A percentile compares a stretch with the other conserved stretches of the same genome.
These are phyloP conservation scores for Paragyromitra xinjiangensis DNA, from an alignment of 495 filamentous ascomycete genomes.

Conservation along the genomic window DNA sequence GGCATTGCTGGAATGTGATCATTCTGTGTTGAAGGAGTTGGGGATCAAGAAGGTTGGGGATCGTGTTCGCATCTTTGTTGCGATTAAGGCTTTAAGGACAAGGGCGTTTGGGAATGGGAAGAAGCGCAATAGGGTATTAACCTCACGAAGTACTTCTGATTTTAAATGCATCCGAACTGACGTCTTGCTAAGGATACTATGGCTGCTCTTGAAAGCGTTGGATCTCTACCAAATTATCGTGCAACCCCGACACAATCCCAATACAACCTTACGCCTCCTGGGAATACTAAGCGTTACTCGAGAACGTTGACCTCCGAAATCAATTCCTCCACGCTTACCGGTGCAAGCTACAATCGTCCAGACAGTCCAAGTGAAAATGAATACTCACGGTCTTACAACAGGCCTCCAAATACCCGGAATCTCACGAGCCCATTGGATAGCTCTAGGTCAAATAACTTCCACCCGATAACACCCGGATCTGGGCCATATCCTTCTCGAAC, in stretches of 20 bases:
- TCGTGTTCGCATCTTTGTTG: constrained; percentile 90
- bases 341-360: constrained; percentile 50
- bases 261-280: constrained; percentile 64
- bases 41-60: constrained; percentile 98
- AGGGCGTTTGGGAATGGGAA: constrained; percentile 83
- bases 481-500: constrained; percentile 46
- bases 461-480: constrained; percentile 46
- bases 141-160: not conserved
- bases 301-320: constrained; percentile 63
- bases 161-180: constrained; percentile 59
- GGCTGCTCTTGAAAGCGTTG: constrained; percentile 67
- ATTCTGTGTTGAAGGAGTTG: constrained; percentile 95
- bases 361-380: constrained; percentile 56
- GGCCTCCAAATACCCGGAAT: constrained; percentile 35
- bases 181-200: constrained; percentile 71
- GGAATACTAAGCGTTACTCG: constrained; percentile 76
- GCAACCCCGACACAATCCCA: constrained; percentile 49
- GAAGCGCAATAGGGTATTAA: constrained; percentile 80
- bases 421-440: constrained; percentile 54
- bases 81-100: constrained; percentile 89
- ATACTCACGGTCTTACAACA: constrained; percentile 43
- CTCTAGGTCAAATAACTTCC: constrained; percentile 38
- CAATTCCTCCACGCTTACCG: constrained; percentile 51
- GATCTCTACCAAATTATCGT: constrained; percentile 52
- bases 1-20: constrained; percentile 95